Base-by-base conservation (phyloP, 495 filamentous ascomycete species). In the Penicillium desertorum region DNA sequence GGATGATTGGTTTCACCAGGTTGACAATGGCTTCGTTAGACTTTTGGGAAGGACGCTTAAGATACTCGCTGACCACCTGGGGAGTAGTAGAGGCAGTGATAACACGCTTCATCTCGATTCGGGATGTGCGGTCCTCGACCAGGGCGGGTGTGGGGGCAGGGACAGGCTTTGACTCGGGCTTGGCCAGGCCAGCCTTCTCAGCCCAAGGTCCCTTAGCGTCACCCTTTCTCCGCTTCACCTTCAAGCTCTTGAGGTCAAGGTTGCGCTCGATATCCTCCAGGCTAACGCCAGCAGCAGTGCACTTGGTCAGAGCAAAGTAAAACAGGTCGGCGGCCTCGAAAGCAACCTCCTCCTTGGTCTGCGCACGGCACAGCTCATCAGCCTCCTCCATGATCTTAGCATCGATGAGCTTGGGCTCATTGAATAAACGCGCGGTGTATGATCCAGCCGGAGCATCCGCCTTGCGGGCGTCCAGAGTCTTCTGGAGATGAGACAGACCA, bases 361-460 rank as follows among this genome's bases (percentile, higher is more conserved):
- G 81, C 14, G 94, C 94, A 48, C 89, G 82, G 75, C 94, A 98
- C 29, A 98, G 77, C 74, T 98, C 94, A 58, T 91, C 88, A 3
- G 94, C 94, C 70, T 98, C 94, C 73, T 98, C 94, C 88, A 96
- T 94, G 42, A 98, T 96, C 79, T 98, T 98, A 3, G 94, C 95
- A 34, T 88, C 81, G 16, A 96, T 76, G 19, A 98, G 83, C 73
- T 94, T 90, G 54, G 89, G 83, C 55, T 98, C 95, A 25, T 86
- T 89, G 78, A 97, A 98, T 9, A 98, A 76, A 17, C 94, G 79
- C 32, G 90, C 89, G 14, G 94, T 98, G 70, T 98, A 98, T 16
- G 94, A 98, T 1, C 92, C 93, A 56, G 80, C 81, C 3, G 92
- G 93, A 0, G 94, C 91, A 10, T 87, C 88, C 5, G 75, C 72